A percentile compares a stretch with the other conserved stretches of the same genome.
Evolutionary conservation across 768 basidiomycete genomes (phyloP).

Genomic region (Mycena sanguinolenta): DNA sequence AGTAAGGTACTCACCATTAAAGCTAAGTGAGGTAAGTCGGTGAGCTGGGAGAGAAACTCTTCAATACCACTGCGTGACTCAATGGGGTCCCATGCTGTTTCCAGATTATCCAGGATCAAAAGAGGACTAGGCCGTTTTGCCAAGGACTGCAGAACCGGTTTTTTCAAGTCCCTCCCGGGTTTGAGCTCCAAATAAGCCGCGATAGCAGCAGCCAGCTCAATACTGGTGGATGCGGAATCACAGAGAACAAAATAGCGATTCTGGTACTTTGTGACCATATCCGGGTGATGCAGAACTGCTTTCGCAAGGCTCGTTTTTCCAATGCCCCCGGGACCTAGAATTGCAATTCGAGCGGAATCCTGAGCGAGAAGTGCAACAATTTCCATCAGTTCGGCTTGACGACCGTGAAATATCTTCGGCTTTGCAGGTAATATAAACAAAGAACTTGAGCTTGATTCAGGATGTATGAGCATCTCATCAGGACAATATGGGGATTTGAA

Average conservation of each 20-base stretch:
- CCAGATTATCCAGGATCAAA: constrained; percentile 1
- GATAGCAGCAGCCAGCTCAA: background rate
- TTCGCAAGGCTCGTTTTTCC: constrained; percentile 2
- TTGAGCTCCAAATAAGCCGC: background rate
- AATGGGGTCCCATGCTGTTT: background rate
- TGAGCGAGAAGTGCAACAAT: background rate
- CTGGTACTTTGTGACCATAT: background rate
- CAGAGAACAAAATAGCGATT: background rate
- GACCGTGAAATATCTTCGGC: constrained; percentile 5
- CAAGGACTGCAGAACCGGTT: background rate
- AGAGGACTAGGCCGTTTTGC: background rate
- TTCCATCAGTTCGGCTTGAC: background rate
- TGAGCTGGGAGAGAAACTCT: background rate
- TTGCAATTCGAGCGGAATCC: background rate
- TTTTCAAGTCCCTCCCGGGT: background rate
- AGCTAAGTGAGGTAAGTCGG: background rate
- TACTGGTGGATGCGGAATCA: background rate
- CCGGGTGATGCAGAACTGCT: background rate
- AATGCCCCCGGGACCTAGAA: background rate
- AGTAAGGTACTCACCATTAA: background rate
- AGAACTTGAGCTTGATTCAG: background rate
- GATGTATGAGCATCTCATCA: background rate
- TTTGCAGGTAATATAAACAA: background rate
- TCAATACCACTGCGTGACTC: background rate
- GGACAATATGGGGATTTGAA: too few species aligned